Base-by-base conservation (phyloP, 2,329 filamentous ascomycete genomes). In the Penicillium oxalicum region DNA sequence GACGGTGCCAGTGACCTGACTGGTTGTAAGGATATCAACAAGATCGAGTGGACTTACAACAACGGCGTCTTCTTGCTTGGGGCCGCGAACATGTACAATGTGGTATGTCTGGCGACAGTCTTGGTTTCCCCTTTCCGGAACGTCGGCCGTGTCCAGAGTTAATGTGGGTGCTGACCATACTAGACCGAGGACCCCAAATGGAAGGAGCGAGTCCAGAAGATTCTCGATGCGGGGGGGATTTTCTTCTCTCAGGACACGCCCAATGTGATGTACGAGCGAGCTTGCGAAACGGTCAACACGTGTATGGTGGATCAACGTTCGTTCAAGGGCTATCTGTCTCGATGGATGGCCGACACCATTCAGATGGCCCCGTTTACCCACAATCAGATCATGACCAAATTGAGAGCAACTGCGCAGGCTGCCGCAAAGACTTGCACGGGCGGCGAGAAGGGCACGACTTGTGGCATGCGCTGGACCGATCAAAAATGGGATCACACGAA, bases 301-400 rank as follows among this genome's bases (percentile, higher is more conserved):
- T 85, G 82, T 68, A 79, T 83, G 64, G 72, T 77, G n/a, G 82
- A 86, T 53, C 80, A 84, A 64, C 76, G 74, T 40, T 78, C 77
- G 1, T 86, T 86, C 74, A 86, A 86, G 66, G 81, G 80, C 9
- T 85, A 83, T 60, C 72, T 85, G 5, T 70, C 77, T 0, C 78
- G 82, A 35, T 86, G 80, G 75, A 73, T 76, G 68, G 80, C 78
- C 11, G 71, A 75, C 3, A 74, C 79, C 4, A 75, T 74, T 0
- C 77, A 83, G 56, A 69, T 83, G 49, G 81, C 79, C 0, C 81
- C 81, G 0, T 82, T 76, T 57, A 78, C 78, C 3, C 67, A 69
- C 51, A 65, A 75, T 33, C 60, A 63, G 7, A 71, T 85, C 46
- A 71, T 78, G 59, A 73, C 77, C 0, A 71, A 74, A n/a, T 66